Evolutionary conservation across 805 yeast genomes (phyloP), one percentile per base, ranked within the genome.

Genomic region (Monosporozyma siamensis): DNA sequence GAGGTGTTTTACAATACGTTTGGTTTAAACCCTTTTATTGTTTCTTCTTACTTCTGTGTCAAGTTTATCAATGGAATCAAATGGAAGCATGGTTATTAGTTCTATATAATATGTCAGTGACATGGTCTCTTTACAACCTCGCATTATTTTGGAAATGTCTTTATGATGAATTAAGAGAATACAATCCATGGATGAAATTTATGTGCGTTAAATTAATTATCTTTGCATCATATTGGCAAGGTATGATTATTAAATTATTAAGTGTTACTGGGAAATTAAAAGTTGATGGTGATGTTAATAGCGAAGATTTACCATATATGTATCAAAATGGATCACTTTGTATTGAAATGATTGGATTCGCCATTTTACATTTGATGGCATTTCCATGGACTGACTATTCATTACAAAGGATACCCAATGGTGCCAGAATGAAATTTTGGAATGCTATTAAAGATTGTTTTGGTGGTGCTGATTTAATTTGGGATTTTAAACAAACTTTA

Each of bases 161-260:
- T n/a, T 79, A 83, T 65, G 58, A 56, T 2, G 97, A 89, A 53
- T 69, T 92, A 50, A 72, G 67, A 41, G 83, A 81, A 1, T 89
- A 81, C 66, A 75, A 85, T 42, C 97, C 97, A 3, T 79, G 92
- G 75, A 88, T 94, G 9, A 89, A 89, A 64, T 92, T 92, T 59
- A 60, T 92, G 31, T 88, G 97, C 65, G 95, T 92, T 38, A 92
- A 92, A 57, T 71, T 88, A 48, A 87, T 92, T 42, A 89, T 92
- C 39, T 92, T 92, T 70, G 97, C 96, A 20, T 84, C 95, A n/a
- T 92, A 88, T 59, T 92, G 99, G 99, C 98, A 92, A 59, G 87
- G 94, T 0, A 65, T 82, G 7, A 49, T 79, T 1, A 64, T 84
- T 36, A 76, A 78, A 4, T 55, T 77, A 1, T 53, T 82, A 35